Conservation (phyloP, 2,329 filamentous ascomycete species). For the Fusarium sp. region DNA sequence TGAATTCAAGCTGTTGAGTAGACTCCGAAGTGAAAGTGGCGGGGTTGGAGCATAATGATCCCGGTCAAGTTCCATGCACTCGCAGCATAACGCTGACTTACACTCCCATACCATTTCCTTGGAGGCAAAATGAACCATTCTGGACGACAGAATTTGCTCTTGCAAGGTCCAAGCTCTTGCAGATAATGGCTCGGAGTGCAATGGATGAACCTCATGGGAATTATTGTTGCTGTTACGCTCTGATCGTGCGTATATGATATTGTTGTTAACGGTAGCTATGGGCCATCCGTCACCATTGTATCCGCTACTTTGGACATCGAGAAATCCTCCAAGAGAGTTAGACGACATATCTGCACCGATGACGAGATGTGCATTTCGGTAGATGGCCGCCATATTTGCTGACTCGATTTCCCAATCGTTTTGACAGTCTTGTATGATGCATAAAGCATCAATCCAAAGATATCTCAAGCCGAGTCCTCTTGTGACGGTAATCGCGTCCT, state of each 20-base stretch:
- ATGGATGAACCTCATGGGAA: fast-evolving
- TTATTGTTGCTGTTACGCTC: not conserved
- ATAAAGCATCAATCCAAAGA: not conserved
- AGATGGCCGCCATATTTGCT: not conserved
- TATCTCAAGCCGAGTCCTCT: not conserved
- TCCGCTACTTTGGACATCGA: not conserved
- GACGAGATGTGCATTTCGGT: not conserved
- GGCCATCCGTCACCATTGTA: not conserved
- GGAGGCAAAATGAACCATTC: not conserved
- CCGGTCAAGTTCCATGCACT: not conserved
- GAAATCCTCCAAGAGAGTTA: not conserved
- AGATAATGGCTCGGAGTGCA: not conserved
- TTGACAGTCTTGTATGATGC: not conserved
- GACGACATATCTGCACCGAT: not conserved
- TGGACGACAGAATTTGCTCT: not conserved
- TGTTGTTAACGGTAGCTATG: not conserved
- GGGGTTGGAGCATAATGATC: fast-evolving
- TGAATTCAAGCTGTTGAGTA: fast-evolving
- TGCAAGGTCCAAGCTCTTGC: not conserved
- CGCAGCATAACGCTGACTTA: not conserved
- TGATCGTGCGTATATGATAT: not conserved
- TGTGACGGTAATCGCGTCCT: fast-evolving
- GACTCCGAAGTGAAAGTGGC: not conserved
- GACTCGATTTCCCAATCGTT: not conserved
- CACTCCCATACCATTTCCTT: not conserved